These are phyloP conservation scores for Curvularia verruculosa DNA, from an alignment of 2,329 filamentous ascomycete species.

Conservation along the genomic window DNA sequence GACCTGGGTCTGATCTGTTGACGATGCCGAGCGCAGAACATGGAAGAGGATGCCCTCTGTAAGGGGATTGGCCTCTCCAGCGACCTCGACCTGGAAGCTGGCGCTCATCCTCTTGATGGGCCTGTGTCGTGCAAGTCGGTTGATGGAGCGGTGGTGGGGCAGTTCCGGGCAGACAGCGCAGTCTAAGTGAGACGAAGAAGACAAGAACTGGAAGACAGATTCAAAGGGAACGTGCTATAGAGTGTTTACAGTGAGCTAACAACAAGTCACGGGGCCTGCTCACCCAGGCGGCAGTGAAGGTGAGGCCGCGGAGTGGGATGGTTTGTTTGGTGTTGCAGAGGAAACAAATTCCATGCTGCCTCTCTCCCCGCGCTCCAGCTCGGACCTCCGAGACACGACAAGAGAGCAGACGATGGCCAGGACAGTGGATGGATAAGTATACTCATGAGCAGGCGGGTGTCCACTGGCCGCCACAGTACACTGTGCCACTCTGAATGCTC, in stretches of 20 bases:
- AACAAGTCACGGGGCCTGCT: slow-evolving; percentile 25
- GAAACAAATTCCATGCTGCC: slow-evolving; percentile 14
- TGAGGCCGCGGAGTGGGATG: slow-evolving; percentile 19
- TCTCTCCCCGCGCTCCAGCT: slow-evolving; percentile 32
- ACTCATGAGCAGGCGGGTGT: neutral
- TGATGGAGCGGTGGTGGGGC: slow-evolving; percentile 21
- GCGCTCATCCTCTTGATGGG: slow-evolving; percentile 34
- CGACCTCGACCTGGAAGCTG: slow-evolving; percentile 64
- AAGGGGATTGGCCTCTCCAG: slow-evolving; percentile 74
- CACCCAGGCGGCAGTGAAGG: slow-evolving; percentile 33
- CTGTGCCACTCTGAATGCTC: neutral
- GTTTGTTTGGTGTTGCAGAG: slow-evolving; percentile 15
- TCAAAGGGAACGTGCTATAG: neutral
- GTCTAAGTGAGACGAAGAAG: neutral
- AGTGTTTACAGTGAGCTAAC: neutral
- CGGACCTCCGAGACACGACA: slow-evolving; percentile 19
- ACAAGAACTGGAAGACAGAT: neutral
- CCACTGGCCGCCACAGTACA: neutral
- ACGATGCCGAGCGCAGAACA: slow-evolving; percentile 56
- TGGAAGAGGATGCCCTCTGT: slow-evolving; percentile 56
- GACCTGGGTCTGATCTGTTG: slow-evolving; percentile 55
- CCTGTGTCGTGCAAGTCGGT: neutral
- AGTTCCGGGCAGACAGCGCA: slow-evolving; percentile 2
- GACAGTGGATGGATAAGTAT: neutral
- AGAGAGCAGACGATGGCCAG: slow-evolving; percentile 1